Percentiles rank a stretch among this genome's conserved stretches.
Evolutionary conservation across 2,329 filamentous ascomycete genomes (phyloP).

Genomic region (Ampelomyces quisqualis): DNA sequence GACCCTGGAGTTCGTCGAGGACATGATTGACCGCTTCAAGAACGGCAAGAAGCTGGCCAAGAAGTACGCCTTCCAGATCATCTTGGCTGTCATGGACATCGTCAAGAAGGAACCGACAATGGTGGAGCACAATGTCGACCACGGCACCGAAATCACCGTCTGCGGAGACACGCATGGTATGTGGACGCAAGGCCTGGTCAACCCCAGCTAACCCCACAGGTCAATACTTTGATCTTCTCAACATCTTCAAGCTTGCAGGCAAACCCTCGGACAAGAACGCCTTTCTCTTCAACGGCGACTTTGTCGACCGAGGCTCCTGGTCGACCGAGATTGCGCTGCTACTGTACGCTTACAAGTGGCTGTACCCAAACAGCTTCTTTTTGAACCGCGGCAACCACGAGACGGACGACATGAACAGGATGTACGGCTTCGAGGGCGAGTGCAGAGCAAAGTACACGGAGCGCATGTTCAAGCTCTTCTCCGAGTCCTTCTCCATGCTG

Average conservation of each 20-base stretch:
- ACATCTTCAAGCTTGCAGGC: conserved; percentile 92
- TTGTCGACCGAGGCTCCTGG: conserved; percentile 97
- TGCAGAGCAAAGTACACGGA: conserved; percentile 98
- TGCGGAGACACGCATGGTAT: conserved; percentile 95
- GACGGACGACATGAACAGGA: conserved; percentile 98
- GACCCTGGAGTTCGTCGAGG: conserved; percentile 95
- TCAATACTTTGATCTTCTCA: conserved; percentile 96
- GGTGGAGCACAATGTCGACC: conserved; percentile 84
- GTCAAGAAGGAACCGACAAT: conserved; percentile 93
- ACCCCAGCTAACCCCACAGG: conserved; percentile 53
- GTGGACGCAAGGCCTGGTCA: conserved; percentile 22
- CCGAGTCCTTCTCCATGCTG: conserved; percentile 93
- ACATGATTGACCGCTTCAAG: conserved; percentile 91
- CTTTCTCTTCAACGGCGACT: conserved; percentile 98
- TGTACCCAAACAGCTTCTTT: conserved; percentile 85
- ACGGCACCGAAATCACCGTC: conserved; percentile 80
- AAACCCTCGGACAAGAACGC: conserved; percentile 80
- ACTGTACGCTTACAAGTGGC: conserved; percentile 95
- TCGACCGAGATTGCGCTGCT: conserved; percentile 94
- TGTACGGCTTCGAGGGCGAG: conserved; percentile 97
- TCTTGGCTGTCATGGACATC: conserved; percentile 84
- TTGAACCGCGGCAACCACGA: conserved; percentile 98
- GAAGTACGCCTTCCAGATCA: conserved; percentile 97
- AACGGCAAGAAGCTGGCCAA: conserved; percentile 89
- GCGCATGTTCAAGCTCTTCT: conserved; percentile 94